Percentiles rank a stretch among this genome's conserved stretches.
These are phyloP conservation scores for Kodamaea sp. DNA, from an alignment of 1,139 yeast genomes.

Conservation along the genomic window DNA sequence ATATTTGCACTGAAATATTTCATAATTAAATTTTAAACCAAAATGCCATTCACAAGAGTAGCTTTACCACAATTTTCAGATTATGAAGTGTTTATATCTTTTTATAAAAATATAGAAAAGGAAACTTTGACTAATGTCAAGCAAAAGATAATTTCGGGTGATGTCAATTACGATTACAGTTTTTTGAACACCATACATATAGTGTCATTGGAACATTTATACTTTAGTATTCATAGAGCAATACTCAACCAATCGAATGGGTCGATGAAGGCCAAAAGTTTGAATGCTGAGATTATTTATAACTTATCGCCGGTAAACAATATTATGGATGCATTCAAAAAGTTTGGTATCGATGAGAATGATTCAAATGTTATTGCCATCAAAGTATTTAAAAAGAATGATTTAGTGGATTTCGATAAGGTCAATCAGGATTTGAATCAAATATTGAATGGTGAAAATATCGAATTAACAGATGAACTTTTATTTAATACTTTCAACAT, in stretches of 20 bases:
- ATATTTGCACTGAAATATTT: background rate
- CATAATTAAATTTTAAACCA: background rate
- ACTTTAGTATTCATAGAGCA: constrained; percentile 33
- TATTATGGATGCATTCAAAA: constrained; percentile 40
- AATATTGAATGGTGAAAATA: constrained; percentile 17
- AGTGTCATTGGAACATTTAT: constrained; percentile 36
- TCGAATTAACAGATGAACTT: constrained; percentile 24
- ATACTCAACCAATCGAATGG: constrained; percentile 25
- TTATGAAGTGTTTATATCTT: constrained; percentile 21
- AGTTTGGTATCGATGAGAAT: constrained; percentile 38
- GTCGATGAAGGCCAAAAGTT: constrained; percentile 36
- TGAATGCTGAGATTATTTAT: constrained; percentile 42
- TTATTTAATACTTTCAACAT: constrained; percentile 24
- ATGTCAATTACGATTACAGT: constrained; percentile 37
- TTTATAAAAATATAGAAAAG: constrained; percentile 19
- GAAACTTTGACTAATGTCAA: constrained; percentile 26
- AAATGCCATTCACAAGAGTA: constrained; percentile 4
- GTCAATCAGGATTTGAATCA: constrained; percentile 1
- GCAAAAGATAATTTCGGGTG: constrained; percentile 26
- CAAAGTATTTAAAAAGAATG: constrained; percentile 20
- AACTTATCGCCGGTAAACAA: constrained; percentile 43
- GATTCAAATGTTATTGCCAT: constrained; percentile 29
- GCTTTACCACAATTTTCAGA: constrained; percentile 36
- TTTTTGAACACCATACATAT: constrained; percentile 38
- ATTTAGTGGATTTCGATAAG: constrained; percentile 5